A percentile compares a stretch with the other conserved stretches of the same genome.
phyloP scores from a whole-genome alignment of 345 rosid species.

The Jatropha curcas region DNA sequence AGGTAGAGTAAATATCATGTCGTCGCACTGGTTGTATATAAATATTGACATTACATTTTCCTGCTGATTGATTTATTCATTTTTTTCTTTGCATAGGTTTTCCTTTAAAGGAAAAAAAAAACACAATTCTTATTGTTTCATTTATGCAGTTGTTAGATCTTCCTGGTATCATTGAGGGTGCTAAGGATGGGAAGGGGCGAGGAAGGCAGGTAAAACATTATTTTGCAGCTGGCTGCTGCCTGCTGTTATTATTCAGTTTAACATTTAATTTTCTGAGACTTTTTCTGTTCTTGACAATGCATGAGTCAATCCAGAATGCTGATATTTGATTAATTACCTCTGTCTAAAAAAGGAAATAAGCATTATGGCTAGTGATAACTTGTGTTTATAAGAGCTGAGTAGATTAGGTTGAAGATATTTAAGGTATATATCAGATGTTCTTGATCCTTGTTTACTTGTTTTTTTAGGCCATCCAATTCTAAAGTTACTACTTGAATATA shows the following conservation, averaged over 20 bases:
- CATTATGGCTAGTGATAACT: too few species aligned
- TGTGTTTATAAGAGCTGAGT: too few species aligned
- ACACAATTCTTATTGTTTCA: neutral
- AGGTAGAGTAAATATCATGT: too few species aligned
- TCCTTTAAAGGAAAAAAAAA: neutral
- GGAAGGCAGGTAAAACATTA: constrained; percentile 72
- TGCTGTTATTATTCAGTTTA: neutral
- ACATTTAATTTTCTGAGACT: neutral
- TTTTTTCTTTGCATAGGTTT: neutral
- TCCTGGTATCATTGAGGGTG: constrained; percentile 99
- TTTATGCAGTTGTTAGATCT: constrained; percentile 83
- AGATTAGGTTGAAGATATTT: too few species aligned
- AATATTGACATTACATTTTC: neutral
- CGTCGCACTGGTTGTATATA: too few species aligned
- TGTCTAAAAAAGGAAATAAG: neutral
- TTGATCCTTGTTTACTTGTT: too few species aligned
- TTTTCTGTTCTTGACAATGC: too few species aligned
- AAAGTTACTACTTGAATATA: too few species aligned
- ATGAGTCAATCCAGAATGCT: neutral
- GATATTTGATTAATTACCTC: neutral
- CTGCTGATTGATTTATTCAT: neutral
- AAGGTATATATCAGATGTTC: too few species aligned
- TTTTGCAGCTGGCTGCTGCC: neutral
- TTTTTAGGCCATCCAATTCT: too few species aligned
- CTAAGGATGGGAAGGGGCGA: constrained; percentile 99